phyloP scores from a whole-genome alignment of 352 stramenopile species.

The Globisporangium uncinulatum region DNA sequence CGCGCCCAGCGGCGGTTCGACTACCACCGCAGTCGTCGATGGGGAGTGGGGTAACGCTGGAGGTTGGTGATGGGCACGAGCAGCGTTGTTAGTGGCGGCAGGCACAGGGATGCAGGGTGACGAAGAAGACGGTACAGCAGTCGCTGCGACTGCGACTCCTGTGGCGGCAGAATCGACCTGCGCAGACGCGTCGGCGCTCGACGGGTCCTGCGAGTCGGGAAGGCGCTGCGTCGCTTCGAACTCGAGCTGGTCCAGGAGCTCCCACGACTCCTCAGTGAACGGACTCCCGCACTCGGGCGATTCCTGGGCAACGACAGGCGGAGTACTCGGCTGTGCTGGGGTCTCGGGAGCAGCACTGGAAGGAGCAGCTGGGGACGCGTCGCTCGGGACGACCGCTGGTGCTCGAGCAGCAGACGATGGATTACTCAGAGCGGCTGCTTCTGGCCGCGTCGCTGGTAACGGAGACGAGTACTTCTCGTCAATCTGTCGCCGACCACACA shows the following conservation, averaged over 20 bases:
- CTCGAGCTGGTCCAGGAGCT: conserved; percentile 62
- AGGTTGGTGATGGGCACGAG: conserved; percentile 6
- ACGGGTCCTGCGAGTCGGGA: conserved; percentile 11
- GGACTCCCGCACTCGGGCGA: conserved; percentile 49
- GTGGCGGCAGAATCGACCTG: conserved; percentile 21
- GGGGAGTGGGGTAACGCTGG: conserved; percentile 2
- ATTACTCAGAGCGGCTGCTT: too few species aligned
- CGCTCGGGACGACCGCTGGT: background rate
- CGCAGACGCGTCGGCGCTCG: conserved; percentile 1
- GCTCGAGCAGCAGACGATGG: too few species aligned
- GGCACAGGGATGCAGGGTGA: conserved; percentile 16
- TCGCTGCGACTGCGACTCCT: too few species aligned
- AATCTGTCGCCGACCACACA: conserved; percentile 18
- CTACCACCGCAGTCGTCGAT: conserved; percentile 4
- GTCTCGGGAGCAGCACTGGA: too few species aligned
- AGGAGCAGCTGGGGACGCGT: background rate
- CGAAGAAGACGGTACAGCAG: too few species aligned
- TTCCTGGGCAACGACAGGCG: conserved; percentile 9
- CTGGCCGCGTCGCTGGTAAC: background rate
- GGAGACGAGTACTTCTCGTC: conserved; percentile 50
- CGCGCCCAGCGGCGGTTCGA: background rate
- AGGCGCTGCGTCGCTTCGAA: conserved; percentile 48
- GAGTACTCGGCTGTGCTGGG: background rate
- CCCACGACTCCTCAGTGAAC: conserved; percentile 78
- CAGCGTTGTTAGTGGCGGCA: conserved; percentile 7